Evolutionary conservation across 345 rosid species (phyloP).

Genomic region (Iberis pinnata): DNA sequence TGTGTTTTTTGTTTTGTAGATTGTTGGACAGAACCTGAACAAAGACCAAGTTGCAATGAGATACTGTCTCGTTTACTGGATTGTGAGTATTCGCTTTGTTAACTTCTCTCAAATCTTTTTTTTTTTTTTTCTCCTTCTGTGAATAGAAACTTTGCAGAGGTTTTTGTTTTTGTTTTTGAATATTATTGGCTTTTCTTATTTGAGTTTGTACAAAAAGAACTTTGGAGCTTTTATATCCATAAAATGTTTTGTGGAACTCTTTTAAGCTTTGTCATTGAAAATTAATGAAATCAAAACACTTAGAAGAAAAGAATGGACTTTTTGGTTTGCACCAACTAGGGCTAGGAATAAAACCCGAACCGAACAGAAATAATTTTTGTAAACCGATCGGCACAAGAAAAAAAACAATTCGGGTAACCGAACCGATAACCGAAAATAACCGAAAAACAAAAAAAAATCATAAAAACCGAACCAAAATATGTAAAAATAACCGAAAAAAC

Average conservation of each 20-base stretch:
- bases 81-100: conserved; percentile 72
- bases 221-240: conserved; percentile 25
- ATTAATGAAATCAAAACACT: conserved; percentile 14
- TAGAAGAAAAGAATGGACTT: not conserved
- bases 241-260: conserved; percentile 15
- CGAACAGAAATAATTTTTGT: no score
- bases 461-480: no score
- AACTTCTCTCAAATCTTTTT: conserved; percentile 21
- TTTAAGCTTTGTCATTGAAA: conserved; percentile 9
- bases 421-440: no score
- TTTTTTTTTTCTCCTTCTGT: conserved; percentile 14
- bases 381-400: no score
- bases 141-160: conserved; percentile 33
- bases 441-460: no score
- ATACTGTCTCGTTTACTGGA: conserved; percentile 77
- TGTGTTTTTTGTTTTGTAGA: conserved; percentile 37
- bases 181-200: conserved; percentile 16
- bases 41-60: conserved; percentile 79
- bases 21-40: conserved; percentile 85
- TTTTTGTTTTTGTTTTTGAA: not conserved
- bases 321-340: no score
- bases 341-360: no score
- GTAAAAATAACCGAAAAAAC: no score
- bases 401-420: no score
- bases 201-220: conserved; percentile 23